Conservation (phyloP, 2,329 filamentous ascomycete genomes). For the Cordyceps farinosa region DNA sequence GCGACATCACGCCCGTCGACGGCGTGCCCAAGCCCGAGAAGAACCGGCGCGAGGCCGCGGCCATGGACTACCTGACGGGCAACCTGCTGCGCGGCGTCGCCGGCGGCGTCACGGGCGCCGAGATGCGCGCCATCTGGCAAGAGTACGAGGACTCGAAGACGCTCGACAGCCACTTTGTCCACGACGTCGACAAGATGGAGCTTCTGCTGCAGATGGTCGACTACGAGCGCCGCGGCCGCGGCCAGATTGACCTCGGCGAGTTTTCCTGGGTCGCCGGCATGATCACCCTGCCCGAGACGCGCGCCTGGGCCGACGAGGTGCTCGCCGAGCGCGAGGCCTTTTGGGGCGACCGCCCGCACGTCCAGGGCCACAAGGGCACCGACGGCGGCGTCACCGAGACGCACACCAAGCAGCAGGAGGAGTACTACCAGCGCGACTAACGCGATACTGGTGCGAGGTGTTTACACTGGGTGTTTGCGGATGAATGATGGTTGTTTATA, state of each 20-base stretch:
- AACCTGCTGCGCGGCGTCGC: conserved; percentile 70
- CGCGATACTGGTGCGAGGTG: background rate
- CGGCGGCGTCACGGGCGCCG: conserved; percentile 65
- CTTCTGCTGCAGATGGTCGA: conserved; percentile 92
- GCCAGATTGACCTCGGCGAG: conserved; percentile 73
- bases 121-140: conserved; percentile 80
- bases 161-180: conserved; percentile 81
- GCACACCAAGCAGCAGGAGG: conserved; percentile 42
- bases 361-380: conserved; percentile 44
- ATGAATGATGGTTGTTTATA: background rate
- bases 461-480: background rate
- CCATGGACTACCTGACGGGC: conserved; percentile 86
- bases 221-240: conserved; percentile 73
- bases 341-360: conserved; percentile 56
- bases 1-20: conserved; percentile 94
- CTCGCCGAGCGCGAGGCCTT: conserved; percentile 71
- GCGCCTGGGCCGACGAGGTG: conserved; percentile 73
- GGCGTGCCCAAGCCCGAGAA: conserved; percentile 84
- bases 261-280: conserved; percentile 75
- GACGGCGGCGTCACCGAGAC: conserved; percentile 35
- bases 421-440: conserved; percentile 42
- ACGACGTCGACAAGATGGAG: conserved; percentile 97
- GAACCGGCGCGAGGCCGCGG: conserved; percentile 76
- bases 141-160: conserved; percentile 92
- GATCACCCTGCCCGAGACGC: conserved; percentile 73